Base-by-base conservation (phyloP, 495 filamentous ascomycete genomes). In the Talaromyces stipitatus region DNA sequence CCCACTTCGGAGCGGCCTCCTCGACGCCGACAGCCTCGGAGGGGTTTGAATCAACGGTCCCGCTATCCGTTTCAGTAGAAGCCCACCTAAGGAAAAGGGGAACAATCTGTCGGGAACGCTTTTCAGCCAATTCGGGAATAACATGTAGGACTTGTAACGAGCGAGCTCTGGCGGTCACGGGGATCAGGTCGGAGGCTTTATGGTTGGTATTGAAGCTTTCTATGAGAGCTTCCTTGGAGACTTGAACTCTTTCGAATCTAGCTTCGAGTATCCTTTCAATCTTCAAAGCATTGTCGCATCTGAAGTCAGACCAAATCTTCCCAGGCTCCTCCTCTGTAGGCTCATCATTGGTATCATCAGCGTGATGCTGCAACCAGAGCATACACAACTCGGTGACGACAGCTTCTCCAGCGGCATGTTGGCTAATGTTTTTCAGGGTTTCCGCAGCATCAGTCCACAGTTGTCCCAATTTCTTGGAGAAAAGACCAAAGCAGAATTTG, bases 81-180 rank as follows among this genome's bases (percentile, higher is more conserved):
- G 81, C 83, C 86, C 92, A 97, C 6, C 83, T 81, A 11, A 99
- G 72, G 30, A 99, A 86, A 60, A 95, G 73, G 1, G 95, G 94
- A 6, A 97, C 87, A 16, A 99, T 73, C 56, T 81, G 80, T 24
- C 91, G 84, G 28, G 92, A 97, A 23, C 82, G 76, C 70, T 87
- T 95, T 69, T 99, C 94, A 1, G 90, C 92, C 54, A 92, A 65
- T 18, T 76, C 69, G 24, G 94, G 92, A 5, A 87, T 70, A 23
- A 79, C 83, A 58, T 82, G 81, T 45, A 98, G 77, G 2, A 96
- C 84, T 56, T 86, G 84, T 47, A 97, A 76, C 9, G 94, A 90
- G 64, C 94, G 88, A 51, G 80, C 77, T 54, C 90, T 79, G 30
- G 87, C 84, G 50, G 73, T 72, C 50, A 66, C 57, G 30, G 75